phyloP scores from a whole-genome alignment of 495 filamentous ascomycete species.

The Aspergillus coremiiformis region DNA sequence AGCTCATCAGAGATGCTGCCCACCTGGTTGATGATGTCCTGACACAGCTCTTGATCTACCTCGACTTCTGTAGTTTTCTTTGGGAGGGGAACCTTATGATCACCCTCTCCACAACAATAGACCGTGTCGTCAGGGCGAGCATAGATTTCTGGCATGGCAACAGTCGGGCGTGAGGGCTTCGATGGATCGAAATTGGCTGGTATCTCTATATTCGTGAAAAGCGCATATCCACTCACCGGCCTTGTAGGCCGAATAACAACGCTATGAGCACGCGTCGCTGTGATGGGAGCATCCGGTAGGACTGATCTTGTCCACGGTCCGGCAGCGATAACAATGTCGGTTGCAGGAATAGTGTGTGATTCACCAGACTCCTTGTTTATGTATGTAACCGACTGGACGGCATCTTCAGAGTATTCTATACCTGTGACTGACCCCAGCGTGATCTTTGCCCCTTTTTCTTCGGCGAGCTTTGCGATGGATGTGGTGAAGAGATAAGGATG shows the following conservation, averaged over 20 bases:
- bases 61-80: constrained; percentile 68
- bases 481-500: constrained; percentile 92
- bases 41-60: constrained; percentile 67
- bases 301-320: constrained; percentile 83
- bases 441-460: constrained; percentile 66
- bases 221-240: constrained; percentile 75
- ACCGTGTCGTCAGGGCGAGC: constrained; percentile 81
- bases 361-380: constrained; percentile 54
- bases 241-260: constrained; percentile 70
- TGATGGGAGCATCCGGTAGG: constrained; percentile 69
- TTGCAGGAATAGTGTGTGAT: constrained; percentile 58
- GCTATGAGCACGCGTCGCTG: constrained; percentile 78
- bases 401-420: constrained; percentile 48
- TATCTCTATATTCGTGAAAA: constrained; percentile 85
- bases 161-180: constrained; percentile 47
- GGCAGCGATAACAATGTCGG: constrained; percentile 74
- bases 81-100: constrained; percentile 67
- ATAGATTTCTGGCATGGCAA: constrained; percentile 86
- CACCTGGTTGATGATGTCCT: constrained; percentile 82
- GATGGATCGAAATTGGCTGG: constrained; percentile 50
- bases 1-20: constrained; percentile 69
- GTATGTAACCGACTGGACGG: constrained; percentile 67
- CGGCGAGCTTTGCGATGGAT: constrained; percentile 72
- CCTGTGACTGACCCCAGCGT: constrained; percentile 56
- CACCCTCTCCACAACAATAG: constrained; percentile 91